These are phyloP conservation scores for Xylaria hypoxylon DNA, from an alignment of 2,329 filamentous ascomycete genomes.

Conservation along the genomic window DNA sequence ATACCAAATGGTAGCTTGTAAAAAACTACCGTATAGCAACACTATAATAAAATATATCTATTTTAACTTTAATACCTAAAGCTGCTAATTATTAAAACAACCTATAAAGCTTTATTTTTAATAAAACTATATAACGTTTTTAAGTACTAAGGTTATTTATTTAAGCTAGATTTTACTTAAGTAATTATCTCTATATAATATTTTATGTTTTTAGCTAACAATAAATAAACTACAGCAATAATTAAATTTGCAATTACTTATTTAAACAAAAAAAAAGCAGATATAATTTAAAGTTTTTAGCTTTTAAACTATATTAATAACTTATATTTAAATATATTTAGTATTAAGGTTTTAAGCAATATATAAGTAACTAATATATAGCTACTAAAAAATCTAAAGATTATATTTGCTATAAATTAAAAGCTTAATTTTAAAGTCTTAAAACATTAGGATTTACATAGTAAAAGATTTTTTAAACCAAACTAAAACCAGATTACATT, in stretches of 20 bases:
- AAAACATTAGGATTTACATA: constrained; percentile 89
- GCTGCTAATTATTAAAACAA: constrained; percentile 70
- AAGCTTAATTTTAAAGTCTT: constrained; percentile 69
- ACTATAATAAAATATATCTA: constrained; percentile 68
- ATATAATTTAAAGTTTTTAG: constrained; percentile 75
- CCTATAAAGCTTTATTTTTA: constrained; percentile 66
- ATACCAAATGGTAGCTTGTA: constrained; percentile 54
- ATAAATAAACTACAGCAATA: constrained; percentile 79
- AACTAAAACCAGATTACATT: constrained; percentile 72
- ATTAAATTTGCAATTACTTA: constrained; percentile 91
- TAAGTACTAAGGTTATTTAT: constrained; percentile 70
- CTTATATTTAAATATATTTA: constrained; percentile 76
- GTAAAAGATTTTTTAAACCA: constrained; percentile 77
- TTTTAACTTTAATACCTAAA: constrained; percentile 59
- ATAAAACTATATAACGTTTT: constrained; percentile 69
- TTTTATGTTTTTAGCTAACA: constrained; percentile 29
- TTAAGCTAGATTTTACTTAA: constrained; percentile 70
- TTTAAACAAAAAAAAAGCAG: constrained; percentile 73
- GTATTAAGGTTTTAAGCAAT: constrained; percentile 72
- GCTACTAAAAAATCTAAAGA: constrained; percentile 75
- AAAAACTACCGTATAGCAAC: constrained; percentile 61
- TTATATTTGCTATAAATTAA: constrained; percentile 71
- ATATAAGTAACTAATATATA: constrained; percentile 78
- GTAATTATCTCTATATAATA: constrained; percentile 45
- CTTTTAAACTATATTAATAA: constrained; percentile 77